Percentiles rank a stretch among this genome's conserved stretches.
Conservation (phyloP, 2,329 filamentous ascomycete genomes). For the Cordyceps farinosa region DNA sequence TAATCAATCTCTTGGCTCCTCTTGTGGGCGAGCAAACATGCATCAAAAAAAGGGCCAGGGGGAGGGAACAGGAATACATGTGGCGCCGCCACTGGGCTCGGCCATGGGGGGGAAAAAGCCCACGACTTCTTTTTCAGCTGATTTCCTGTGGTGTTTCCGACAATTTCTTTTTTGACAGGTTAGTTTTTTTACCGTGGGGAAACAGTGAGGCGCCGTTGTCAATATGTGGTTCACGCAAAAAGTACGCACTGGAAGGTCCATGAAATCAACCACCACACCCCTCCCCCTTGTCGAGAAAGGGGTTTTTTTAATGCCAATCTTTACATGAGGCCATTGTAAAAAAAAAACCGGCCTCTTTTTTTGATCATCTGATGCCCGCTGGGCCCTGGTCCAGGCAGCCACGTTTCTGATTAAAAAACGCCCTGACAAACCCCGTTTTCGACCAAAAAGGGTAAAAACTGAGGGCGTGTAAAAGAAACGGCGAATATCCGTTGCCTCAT, state of each 20-base stretch:
- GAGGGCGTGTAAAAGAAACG: too few relatives aligned
- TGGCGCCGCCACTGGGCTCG: conserved; percentile 6
- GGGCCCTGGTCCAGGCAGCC: background rate
- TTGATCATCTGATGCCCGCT: conserved; percentile 11
- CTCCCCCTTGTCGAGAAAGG: background rate
- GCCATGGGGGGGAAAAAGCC: background rate
- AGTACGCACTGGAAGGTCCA: too few relatives aligned
- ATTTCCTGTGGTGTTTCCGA: too few relatives aligned
- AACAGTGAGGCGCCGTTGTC: too few relatives aligned
- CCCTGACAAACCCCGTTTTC: background rate
- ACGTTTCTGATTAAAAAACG: conserved; percentile 2
- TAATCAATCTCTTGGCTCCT: background rate
- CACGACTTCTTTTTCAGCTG: too few relatives aligned
- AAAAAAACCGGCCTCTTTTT: background rate
- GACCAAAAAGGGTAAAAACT: background rate
- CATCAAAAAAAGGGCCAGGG: too few relatives aligned
- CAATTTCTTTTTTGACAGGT: too few relatives aligned
- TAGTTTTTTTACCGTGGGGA: too few relatives aligned
- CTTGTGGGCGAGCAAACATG: background rate
- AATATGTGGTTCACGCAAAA: too few relatives aligned
- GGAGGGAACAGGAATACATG: background rate
- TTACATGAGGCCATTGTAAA: background rate
- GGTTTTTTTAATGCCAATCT: background rate
- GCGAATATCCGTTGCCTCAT: too few relatives aligned
- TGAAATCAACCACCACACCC: too few relatives aligned